These are phyloP conservation scores for Comarum palustre DNA, from an alignment of 306 rosid species.

Conservation along the genomic window DNA sequence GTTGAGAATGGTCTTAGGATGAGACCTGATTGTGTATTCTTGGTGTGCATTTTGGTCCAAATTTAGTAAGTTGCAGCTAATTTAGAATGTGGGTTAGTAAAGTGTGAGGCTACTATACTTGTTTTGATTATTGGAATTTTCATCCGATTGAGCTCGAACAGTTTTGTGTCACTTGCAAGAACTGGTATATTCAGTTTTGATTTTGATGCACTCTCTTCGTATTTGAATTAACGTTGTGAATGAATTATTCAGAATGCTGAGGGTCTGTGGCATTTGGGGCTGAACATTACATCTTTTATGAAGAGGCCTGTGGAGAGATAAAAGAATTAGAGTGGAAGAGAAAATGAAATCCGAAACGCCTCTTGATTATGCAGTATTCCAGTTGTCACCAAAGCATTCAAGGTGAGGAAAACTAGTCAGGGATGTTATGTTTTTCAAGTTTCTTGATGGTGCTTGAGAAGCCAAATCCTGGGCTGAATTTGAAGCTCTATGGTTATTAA, in stretches of 20 bases:
- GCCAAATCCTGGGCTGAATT: neutral
- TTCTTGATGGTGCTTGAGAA: conserved; percentile 8
- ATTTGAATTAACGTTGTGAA: conserved; percentile 33
- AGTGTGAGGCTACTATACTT: conserved; percentile 32
- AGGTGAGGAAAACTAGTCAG: conserved; percentile 42
- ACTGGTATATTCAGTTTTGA: conserved; percentile 4
- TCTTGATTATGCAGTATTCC: conserved; percentile 87
- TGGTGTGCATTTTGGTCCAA: conserved; percentile 23
- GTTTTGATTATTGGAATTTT: conserved; percentile 11
- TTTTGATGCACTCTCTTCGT: neutral
- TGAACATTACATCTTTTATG: conserved; percentile 35
- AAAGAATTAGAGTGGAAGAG: conserved; percentile 27
- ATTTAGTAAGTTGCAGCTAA: conserved; percentile 40
- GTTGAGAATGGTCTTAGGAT: conserved; percentile 26
- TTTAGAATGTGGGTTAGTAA: conserved; percentile 38
- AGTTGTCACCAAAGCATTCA: conserved; percentile 84
- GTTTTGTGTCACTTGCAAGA: conserved; percentile 21
- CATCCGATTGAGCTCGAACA: conserved; percentile 11
- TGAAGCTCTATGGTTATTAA: conserved; percentile 11
- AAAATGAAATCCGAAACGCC: conserved; percentile 87
- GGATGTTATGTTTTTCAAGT: conserved; percentile 18
- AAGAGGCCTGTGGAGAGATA: conserved; percentile 35
- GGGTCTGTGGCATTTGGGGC: conserved; percentile 21
- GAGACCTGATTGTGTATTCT: conserved; percentile 53
- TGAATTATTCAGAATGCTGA: conserved; percentile 14